These are phyloP conservation scores for Tulasnella sp. DNA, from an alignment of 768 basidiomycete species.

Conservation along the genomic window DNA sequence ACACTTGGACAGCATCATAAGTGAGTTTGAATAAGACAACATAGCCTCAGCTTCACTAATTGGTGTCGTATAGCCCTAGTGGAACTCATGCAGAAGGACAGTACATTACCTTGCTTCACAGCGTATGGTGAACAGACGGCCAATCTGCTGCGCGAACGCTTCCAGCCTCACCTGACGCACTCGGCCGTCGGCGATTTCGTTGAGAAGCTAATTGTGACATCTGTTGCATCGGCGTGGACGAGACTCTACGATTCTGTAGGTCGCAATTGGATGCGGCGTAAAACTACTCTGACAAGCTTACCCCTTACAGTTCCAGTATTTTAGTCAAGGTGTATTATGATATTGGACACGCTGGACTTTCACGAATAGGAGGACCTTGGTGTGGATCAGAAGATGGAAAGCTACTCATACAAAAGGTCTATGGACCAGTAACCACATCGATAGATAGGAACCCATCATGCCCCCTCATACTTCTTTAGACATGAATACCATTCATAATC, in stretches of 20 bases:
- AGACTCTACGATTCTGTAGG: slow-evolving; percentile 88
- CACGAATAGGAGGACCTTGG: neutral
- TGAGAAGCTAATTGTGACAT: slow-evolving; percentile 80
- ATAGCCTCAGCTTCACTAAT: slow-evolving; percentile 15
- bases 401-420: slow-evolving; percentile 15
- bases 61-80: slow-evolving; percentile 49
- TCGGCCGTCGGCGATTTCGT: slow-evolving; percentile 69
- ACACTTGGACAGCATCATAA: slow-evolving; percentile 92
- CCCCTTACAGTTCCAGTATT: slow-evolving; percentile 68
- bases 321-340: slow-evolving; percentile 44
- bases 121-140: slow-evolving; percentile 87
- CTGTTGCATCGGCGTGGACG: slow-evolving; percentile 89
- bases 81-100: slow-evolving; percentile 96
- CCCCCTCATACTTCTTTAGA: slow-evolving; percentile 55
- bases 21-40: slow-evolving; percentile 35
- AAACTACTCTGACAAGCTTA: neutral
- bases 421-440: neutral
- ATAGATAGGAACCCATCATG: neutral
- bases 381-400: slow-evolving; percentile 20
- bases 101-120: slow-evolving; percentile 73
- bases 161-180: slow-evolving; percentile 83
- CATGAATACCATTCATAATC: slow-evolving; percentile 62
- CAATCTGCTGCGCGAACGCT: slow-evolving; percentile 75
- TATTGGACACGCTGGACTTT: slow-evolving; percentile 52
- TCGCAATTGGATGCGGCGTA: neutral